Evolutionary conservation across 345 rosid species (phyloP).

Genomic region (Kandelia obovata): DNA sequence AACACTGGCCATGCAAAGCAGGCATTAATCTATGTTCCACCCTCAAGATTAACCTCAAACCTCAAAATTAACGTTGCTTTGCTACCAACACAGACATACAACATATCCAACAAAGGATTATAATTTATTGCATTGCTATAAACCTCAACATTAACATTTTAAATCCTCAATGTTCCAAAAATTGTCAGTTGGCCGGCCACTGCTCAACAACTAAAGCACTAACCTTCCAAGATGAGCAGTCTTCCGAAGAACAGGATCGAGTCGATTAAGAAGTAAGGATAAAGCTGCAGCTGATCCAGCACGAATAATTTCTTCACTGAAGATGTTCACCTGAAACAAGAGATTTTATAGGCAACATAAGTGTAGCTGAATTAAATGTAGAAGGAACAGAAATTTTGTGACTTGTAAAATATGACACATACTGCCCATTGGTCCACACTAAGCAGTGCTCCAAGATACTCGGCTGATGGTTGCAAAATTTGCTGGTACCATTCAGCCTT

Average conservation of each 20-base stretch:
- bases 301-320: conserved; percentile 94
- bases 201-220: conserved; percentile 15
- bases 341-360: conserved; percentile 3
- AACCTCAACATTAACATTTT: neutral
- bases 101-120: too few species aligned
- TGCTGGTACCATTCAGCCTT: conserved; percentile 85
- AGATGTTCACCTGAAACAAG: conserved; percentile 63
- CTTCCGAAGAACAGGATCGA: conserved; percentile 93
- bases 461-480: conserved; percentile 91
- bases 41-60: too few species aligned
- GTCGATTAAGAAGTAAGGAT: conserved; percentile 79
- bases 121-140: too few species aligned
- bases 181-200: conserved; percentile 3
- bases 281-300: conserved; percentile 96
- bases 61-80: too few species aligned
- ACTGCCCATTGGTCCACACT: conserved; percentile 86
- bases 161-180: neutral
- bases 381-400: conserved; percentile 2
- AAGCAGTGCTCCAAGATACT: conserved; percentile 87
- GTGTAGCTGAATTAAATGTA: conserved; percentile 1
- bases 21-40: too few species aligned
- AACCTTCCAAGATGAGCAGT: conserved; percentile 97
- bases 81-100: too few species aligned
- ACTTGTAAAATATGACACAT: conserved; percentile 32
- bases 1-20: too few species aligned